A percentile compares a stretch with the other conserved stretches of the same genome.
Evolutionary conservation across 306 rosid genomes (phyloP).

Genomic region (Cicer judaicum): DNA sequence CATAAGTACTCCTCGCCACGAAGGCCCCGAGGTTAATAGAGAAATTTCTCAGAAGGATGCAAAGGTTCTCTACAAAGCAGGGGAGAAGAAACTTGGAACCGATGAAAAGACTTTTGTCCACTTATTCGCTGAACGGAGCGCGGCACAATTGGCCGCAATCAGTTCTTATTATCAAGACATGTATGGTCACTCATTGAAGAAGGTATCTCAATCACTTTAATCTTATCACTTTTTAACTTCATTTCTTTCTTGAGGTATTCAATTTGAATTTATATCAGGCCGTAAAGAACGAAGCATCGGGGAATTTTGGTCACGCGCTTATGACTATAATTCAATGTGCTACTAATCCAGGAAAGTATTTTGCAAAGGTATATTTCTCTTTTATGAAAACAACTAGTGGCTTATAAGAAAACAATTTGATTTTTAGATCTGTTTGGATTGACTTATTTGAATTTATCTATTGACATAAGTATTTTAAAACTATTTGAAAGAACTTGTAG

Average conservation of each 20-base stretch:
- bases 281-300: slow-evolving; percentile 66
- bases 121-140: slow-evolving; percentile 63
- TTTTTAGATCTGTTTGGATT: too few relatives aligned
- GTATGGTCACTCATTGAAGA: slow-evolving; percentile 64
- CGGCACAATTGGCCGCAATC: slow-evolving; percentile 65
- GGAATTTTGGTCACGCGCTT: slow-evolving; percentile 62
- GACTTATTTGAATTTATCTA: too few relatives aligned
- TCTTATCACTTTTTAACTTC: not conserved
- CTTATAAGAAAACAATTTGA: too few relatives aligned
- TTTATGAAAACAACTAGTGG: too few relatives aligned
- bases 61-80: slow-evolving; percentile 53
- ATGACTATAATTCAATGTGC: slow-evolving; percentile 61
- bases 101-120: slow-evolving; percentile 59
- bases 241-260: slow-evolving; percentile 3
- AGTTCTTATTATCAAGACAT: slow-evolving; percentile 57
- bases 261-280: slow-evolving; percentile 50
- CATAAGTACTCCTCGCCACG: slow-evolving; percentile 56
- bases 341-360: slow-evolving; percentile 59
- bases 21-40: slow-evolving; percentile 66
- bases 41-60: slow-evolving; percentile 53
- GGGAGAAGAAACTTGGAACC: slow-evolving; percentile 56
- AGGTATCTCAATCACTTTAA: slow-evolving; percentile 48
- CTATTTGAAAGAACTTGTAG: too few relatives aligned
- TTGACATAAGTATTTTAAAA: too few relatives aligned
- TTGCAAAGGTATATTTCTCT: slow-evolving; percentile 62